Evolutionary conservation across 2,329 filamentous ascomycete genomes (phyloP).

Genomic region (Colletotrichum spinosum): DNA sequence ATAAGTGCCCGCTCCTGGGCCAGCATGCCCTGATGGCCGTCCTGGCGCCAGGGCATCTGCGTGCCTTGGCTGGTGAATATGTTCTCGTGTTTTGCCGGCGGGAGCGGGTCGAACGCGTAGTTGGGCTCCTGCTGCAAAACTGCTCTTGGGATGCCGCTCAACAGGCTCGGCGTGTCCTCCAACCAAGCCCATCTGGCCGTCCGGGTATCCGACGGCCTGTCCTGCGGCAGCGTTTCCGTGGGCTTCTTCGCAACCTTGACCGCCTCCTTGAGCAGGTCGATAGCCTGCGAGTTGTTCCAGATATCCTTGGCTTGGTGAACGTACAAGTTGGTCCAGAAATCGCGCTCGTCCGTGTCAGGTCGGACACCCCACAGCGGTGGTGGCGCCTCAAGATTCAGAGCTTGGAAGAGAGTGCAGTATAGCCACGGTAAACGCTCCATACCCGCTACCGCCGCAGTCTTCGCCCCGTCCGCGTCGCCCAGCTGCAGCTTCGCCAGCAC

Average conservation of each 20-base stretch:
- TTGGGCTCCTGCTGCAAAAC: conserved; percentile 75
- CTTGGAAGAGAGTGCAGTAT: conserved; percentile 82
- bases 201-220: conserved; percentile 54
- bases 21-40: conserved; percentile 30
- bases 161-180: conserved; percentile 78
- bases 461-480: conserved; percentile 70
- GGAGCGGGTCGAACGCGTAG: conserved; percentile 84
- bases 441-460: conserved; percentile 72
- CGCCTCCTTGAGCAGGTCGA: conserved; percentile 75
- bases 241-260: conserved; percentile 66
- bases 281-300: conserved; percentile 84
- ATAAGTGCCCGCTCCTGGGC: conserved; percentile 22
- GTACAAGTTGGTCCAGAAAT: conserved; percentile 81
- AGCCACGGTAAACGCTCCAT: conserved; percentile 87
- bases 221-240: conserved; percentile 51
- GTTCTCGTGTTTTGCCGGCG: conserved; percentile 71
- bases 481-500: conserved; percentile 81
- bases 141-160: conserved; percentile 74
- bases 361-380: conserved; percentile 85
- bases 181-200: conserved; percentile 83
- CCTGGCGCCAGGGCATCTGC: conserved; percentile 54
- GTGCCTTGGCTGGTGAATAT: conserved; percentile 59
- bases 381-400: conserved; percentile 82
- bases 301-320: conserved; percentile 81
- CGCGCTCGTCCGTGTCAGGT: conserved; percentile 69